Evolutionary conservation across 257 asterid species (phyloP), one percentile per base, ranked within the genome.

Genomic region (Mentha longifolia): DNA sequence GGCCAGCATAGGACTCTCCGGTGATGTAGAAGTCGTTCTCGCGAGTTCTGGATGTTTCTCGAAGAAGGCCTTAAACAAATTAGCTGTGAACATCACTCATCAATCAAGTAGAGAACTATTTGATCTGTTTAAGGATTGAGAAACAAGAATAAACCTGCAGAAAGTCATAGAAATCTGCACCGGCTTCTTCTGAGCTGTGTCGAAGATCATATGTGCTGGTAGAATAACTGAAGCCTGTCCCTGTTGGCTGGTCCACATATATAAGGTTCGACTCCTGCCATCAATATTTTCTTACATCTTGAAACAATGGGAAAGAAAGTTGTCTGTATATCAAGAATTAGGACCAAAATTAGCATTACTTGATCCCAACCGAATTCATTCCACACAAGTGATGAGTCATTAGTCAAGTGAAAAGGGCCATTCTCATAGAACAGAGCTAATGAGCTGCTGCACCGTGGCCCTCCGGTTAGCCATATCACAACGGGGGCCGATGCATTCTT

Each of bases 331-430:
- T 58, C 17, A 56, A 16, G 56, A 51, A 61, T 31, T 6, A 6
- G 65, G 22, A 20, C 8, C 62, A 30, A 13, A 15, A 14, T 12
- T n/a, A 9, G 37, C 0, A 30, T 39, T 76, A 90, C 97, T 93
- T 87, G 80, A 77, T 89, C 98, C 98, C 97, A 91, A 2, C 97
- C 97, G 33, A 77, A 90, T 41, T 90, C 86, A 69, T 90, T 92
- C 92, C 88, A 87, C 25, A 43, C 78, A 47, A 92, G 91, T 39
- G 98, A 83, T 65, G 74, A 19, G 77, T 83, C 75, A 19, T 55
- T 37, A 45, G 85, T 41, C n/a, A 93, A 56, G 19, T 84, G 78
- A 70, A 83, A 93, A 62, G 98, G 96, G 49, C 96, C 97, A 65
- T 92, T 92, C 76, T 87, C 95, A 43, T 78, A 87, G 65, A 93